Percentiles rank a stretch among this genome's conserved stretches.
phyloP scores from a whole-genome alignment of 495 filamentous ascomycete genomes.

The Halenospora varia region DNA sequence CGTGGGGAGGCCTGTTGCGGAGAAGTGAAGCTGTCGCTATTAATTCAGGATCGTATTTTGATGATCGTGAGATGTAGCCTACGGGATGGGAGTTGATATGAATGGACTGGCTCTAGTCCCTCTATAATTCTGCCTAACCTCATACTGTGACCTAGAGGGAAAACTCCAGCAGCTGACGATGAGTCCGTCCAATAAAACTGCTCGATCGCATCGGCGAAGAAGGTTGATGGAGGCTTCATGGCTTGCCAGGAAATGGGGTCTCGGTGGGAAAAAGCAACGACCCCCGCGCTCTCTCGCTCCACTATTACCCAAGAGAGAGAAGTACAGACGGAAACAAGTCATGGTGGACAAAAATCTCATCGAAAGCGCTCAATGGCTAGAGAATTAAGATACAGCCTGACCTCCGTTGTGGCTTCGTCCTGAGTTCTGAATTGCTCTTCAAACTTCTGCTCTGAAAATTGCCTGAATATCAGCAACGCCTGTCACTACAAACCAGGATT shows the following conservation, averaged over 20 bases:
- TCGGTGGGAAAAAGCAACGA: not conserved
- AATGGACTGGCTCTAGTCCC: too few species aligned
- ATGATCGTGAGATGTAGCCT: too few species aligned
- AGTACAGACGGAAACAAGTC: not conserved
- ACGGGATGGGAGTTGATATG: too few species aligned
- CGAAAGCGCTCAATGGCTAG: not conserved
- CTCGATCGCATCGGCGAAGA: not conserved
- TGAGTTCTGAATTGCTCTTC: not conserved
- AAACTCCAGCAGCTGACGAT: not conserved
- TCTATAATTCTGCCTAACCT: not conserved
- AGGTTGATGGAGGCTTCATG: not conserved
- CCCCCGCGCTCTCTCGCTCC: not conserved
- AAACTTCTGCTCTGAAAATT: not conserved
- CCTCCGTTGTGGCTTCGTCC: not conserved
- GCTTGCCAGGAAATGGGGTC: not conserved
- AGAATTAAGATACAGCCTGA: not conserved
- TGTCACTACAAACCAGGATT: too few species aligned
- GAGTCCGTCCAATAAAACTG: not conserved
- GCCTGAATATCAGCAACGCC: not conserved
- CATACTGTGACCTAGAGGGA: not conserved
- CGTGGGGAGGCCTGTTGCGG: not conserved
- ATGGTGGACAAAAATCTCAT: not conserved
- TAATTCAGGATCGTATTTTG: too few species aligned
- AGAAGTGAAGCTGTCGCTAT: not conserved
- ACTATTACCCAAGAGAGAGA: not conserved